These are phyloP conservation scores for Paraglomus brasilianum DNA, from an alignment of 192 early-diverging fungal genomes.

Conservation along the genomic window DNA sequence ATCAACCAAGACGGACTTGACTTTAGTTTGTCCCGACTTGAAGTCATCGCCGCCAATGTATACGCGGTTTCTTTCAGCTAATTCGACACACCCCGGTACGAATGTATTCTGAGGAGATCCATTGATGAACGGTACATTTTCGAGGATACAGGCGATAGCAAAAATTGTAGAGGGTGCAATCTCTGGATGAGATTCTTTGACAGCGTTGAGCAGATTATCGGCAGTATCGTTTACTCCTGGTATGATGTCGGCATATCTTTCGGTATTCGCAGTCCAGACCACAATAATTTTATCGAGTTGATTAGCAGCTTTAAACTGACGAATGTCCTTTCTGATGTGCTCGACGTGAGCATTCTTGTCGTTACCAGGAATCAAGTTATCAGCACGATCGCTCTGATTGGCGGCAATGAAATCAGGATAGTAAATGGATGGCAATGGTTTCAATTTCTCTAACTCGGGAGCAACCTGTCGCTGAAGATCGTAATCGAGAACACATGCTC, in stretches of 20 bases:
- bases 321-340: constrained; percentile 91
- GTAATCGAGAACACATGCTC: constrained; percentile 93
- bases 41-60: constrained; percentile 99
- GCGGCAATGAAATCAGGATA: constrained; percentile 99
- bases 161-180: constrained; percentile 96
- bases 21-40: constrained; percentile 99
- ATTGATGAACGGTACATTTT: constrained; percentile 96
- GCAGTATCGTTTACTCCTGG: constrained; percentile 97
- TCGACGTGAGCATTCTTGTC: constrained; percentile 93
- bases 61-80: constrained; percentile 84
- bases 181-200: constrained; percentile 82
- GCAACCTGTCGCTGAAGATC: constrained; percentile 93
- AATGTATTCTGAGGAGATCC: constrained; percentile 99
- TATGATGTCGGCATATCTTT: constrained; percentile 83
- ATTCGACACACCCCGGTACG: constrained; percentile 89
- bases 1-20: constrained; percentile 98
- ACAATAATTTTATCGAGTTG: constrained; percentile 91
- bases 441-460: constrained; percentile 74
- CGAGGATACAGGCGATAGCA: constrained; percentile 93
- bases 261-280: constrained; percentile 99
- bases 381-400: constrained; percentile 95
- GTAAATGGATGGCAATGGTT: constrained; percentile 95
- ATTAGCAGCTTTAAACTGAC: constrained; percentile 90
- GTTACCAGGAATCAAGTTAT: constrained; percentile 82
- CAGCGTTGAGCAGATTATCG: constrained; percentile 83